A percentile compares a stretch with the other conserved stretches of the same genome.
Evolutionary conservation across 176 grass and related monocot genomes (phyloP).

Genomic region (Tillandsia leiboldiana): DNA sequence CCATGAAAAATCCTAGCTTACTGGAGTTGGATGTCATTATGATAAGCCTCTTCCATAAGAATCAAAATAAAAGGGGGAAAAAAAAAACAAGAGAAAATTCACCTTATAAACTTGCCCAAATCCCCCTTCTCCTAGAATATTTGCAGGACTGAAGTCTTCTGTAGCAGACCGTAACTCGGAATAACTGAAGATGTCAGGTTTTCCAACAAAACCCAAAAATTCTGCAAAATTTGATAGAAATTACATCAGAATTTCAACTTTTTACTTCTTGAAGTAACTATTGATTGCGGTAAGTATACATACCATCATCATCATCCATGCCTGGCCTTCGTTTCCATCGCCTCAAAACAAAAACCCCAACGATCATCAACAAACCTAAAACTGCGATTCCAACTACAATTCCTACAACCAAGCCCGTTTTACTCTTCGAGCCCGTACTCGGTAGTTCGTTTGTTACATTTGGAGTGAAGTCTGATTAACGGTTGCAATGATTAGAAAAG

Average conservation of each 20-base stretch:
- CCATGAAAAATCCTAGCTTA: too few species aligned
- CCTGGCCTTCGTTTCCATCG: slow-evolving; percentile 9
- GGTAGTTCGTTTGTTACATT: slow-evolving; percentile 9
- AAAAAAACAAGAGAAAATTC: neutral
- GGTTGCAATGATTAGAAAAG: neutral
- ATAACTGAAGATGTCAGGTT: slow-evolving; percentile 22
- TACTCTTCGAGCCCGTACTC: slow-evolving; percentile 4
- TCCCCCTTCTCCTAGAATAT: slow-evolving; percentile 27
- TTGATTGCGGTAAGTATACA: neutral
- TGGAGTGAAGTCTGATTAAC: slow-evolving; percentile 3
- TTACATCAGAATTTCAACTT: neutral
- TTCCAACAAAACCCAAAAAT: slow-evolving; percentile 13
- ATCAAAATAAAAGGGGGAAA: neutral
- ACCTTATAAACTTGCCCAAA: slow-evolving; percentile 32
- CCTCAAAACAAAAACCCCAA: slow-evolving; percentile 7
- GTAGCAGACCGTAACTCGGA: slow-evolving; percentile 22
- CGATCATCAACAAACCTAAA: slow-evolving; percentile 9
- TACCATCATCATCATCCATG: slow-evolving; percentile 11
- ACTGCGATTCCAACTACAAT: slow-evolving; percentile 3
- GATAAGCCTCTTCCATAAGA: neutral
- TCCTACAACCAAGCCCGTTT: slow-evolving; percentile 14
- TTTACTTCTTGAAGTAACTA: neutral
- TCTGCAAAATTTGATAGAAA: neutral
- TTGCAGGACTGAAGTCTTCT: slow-evolving; percentile 19
- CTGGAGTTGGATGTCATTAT: neutral